Evolutionary conservation across 2,329 filamentous ascomycete genomes (phyloP).

Genomic region (Didymella keratinophila): DNA sequence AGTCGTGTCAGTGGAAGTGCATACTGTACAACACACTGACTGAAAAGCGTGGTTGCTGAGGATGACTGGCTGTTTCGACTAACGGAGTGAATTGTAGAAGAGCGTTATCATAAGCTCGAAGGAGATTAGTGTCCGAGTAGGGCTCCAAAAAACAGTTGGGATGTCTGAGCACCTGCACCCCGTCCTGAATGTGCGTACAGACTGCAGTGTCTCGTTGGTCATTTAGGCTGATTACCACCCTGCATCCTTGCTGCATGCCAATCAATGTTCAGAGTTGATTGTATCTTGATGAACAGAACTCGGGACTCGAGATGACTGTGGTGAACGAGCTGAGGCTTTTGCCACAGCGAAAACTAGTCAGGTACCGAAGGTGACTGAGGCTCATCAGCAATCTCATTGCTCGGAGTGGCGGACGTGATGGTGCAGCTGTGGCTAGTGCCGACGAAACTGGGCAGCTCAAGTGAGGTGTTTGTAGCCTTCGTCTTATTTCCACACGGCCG

Average conservation of each 20-base stretch:
- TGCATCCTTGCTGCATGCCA: not conserved
- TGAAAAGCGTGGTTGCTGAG: not conserved
- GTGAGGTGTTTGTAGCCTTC: not conserved
- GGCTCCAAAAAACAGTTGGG: not conserved
- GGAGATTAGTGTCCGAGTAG: not conserved
- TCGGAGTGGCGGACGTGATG: not conserved
- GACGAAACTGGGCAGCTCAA: not conserved
- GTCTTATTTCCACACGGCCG: not conserved
- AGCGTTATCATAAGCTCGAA: not conserved
- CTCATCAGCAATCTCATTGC: not conserved
- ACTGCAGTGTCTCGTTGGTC: not conserved
- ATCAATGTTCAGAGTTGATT: not conserved
- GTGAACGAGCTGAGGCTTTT: not conserved
- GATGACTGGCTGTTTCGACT: not conserved
- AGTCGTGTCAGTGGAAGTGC: not conserved
- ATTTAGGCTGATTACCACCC: constrained; percentile 2
- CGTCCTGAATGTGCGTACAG: not conserved
- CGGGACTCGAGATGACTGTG: not conserved
- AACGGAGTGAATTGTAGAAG: not conserved
- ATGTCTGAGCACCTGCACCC: not conserved
- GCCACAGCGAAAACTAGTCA: not conserved
- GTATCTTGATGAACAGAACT: not conserved
- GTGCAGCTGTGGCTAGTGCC: constrained; percentile 6
- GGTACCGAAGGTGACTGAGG: not conserved
- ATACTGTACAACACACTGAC: not conserved